A percentile compares a stretch with the other conserved stretches of the same genome.
Evolutionary conservation across 192 early-diverging fungal species (phyloP).

Genomic region (Phycomyces blakesleeanus): DNA sequence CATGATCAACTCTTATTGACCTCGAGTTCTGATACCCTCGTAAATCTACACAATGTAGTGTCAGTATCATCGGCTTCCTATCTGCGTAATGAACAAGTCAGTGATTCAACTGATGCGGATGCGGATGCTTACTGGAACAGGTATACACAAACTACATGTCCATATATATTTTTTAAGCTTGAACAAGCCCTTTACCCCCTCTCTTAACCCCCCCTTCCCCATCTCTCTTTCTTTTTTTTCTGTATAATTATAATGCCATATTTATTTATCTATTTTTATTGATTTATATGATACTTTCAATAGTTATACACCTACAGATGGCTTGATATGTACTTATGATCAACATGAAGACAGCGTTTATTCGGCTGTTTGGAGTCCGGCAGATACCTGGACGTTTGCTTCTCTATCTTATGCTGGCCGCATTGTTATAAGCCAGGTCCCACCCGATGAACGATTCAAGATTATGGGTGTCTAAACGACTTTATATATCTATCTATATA

Average conservation of each 20-base stretch:
- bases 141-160: not conserved
- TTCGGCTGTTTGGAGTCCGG: conserved; percentile 81
- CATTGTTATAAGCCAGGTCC: conserved; percentile 89
- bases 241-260: not conserved
- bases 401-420: conserved; percentile 92
- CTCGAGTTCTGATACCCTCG: conserved; percentile 80
- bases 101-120: conserved; percentile 28
- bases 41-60: conserved; percentile 83
- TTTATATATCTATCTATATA: not conserved
- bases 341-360: conserved; percentile 97
- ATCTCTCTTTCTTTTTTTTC: not conserved
- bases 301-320: conserved; percentile 60
- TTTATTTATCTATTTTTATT: not conserved
- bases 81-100: conserved; percentile 20
- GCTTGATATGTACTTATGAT: conserved; percentile 81
- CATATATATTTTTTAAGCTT: not conserved
- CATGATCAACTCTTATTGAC: conserved; percentile 92
- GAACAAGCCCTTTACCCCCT: not conserved
- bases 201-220: not conserved
- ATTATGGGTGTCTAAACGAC: conserved; percentile 26
- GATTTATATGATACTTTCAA: no score
- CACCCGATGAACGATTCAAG: conserved; percentile 43
- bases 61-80: conserved; percentile 79
- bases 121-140: conserved; percentile 17
- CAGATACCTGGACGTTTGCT: conserved; percentile 93